phyloP scores from a whole-genome alignment of 106 monocot genomes.

The Narthecium ossifragum region DNA sequence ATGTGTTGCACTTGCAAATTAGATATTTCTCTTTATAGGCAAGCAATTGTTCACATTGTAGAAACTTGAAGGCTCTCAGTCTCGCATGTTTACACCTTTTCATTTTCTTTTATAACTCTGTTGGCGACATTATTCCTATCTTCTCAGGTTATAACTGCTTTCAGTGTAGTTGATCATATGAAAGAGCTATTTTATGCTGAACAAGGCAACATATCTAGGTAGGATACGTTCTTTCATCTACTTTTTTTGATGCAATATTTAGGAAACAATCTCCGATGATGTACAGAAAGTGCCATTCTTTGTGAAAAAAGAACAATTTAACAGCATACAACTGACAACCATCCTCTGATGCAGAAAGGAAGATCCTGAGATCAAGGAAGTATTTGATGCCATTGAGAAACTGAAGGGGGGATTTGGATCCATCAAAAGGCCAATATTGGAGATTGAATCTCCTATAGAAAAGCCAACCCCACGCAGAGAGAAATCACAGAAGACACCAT shows the following conservation, averaged over 20 bases:
- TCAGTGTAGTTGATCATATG: constrained; percentile 73
- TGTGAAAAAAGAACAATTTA: no score
- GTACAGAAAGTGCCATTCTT: not conserved
- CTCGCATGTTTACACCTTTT: no score
- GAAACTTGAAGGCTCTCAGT: not conserved
- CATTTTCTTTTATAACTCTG: no score
- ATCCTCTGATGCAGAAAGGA: constrained; percentile 67
- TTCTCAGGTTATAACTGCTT: constrained; percentile 67
- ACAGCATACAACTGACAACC: not conserved
- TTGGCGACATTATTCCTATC: not conserved
- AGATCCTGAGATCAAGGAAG: constrained; percentile 45
- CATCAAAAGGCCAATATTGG: constrained; percentile 54
- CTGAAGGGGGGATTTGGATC: constrained; percentile 59
- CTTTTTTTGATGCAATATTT: not conserved
- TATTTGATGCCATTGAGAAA: constrained; percentile 62
- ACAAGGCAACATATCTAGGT: constrained; percentile 48
- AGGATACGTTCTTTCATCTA: not conserved
- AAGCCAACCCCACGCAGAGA: constrained; percentile 5
- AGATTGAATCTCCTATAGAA: constrained; percentile 38
- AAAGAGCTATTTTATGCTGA: constrained; percentile 59
- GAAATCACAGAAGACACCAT: constrained; percentile 9
- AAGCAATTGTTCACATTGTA: not conserved
- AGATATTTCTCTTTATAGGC: not conserved
- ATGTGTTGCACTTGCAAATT: not conserved
- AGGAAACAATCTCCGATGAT: not conserved